Evolutionary conservation across 2,329 filamentous ascomycete species (phyloP).

Genomic region (Colletotrichum lupini): DNA sequence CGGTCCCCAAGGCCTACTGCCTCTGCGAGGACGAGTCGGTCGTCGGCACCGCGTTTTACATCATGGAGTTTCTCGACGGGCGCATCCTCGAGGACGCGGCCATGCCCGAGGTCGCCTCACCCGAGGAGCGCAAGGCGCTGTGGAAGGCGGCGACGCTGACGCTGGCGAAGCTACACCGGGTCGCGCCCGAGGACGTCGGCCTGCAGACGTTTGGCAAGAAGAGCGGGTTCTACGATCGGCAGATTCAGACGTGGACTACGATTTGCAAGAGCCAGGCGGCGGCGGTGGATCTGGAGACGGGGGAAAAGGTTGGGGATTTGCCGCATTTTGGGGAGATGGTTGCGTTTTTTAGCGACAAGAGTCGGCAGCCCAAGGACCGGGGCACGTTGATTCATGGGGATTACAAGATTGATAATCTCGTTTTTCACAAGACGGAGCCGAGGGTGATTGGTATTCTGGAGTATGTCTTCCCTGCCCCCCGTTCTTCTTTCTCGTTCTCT

Average conservation of each 20-base stretch:
- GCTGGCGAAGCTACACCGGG: constrained; percentile 85
- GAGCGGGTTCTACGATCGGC: constrained; percentile 84
- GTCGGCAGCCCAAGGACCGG: constrained; percentile 79
- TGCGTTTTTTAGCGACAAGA: constrained; percentile 77
- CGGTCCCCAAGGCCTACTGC: constrained; percentile 84
- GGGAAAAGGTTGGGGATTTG: constrained; percentile 80
- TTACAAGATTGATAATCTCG: constrained; percentile 93
- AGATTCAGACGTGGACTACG: constrained; percentile 83
- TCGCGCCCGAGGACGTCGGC: constrained; percentile 73
- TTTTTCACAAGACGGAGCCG: constrained; percentile 90
- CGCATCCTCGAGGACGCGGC: constrained; percentile 92
- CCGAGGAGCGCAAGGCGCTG: constrained; percentile 79
- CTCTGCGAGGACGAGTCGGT: constrained; percentile 86
- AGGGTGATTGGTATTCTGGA: constrained; percentile 93
- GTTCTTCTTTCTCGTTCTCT: neutral
- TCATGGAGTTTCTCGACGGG: constrained; percentile 96
- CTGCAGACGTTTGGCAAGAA: constrained; percentile 79
- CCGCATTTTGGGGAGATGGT: constrained; percentile 87
- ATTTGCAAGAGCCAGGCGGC: constrained; percentile 83
- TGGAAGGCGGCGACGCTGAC: constrained; percentile 88
- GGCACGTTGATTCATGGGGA: constrained; percentile 90
- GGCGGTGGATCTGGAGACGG: constrained; percentile 80
- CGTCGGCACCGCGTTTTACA: constrained; percentile 93
- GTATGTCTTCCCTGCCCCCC: constrained; percentile 53
- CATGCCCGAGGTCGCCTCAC: constrained; percentile 75